These are phyloP conservation scores for Turritis glabra DNA, from an alignment of 345 rosid genomes.

Conservation along the genomic window DNA sequence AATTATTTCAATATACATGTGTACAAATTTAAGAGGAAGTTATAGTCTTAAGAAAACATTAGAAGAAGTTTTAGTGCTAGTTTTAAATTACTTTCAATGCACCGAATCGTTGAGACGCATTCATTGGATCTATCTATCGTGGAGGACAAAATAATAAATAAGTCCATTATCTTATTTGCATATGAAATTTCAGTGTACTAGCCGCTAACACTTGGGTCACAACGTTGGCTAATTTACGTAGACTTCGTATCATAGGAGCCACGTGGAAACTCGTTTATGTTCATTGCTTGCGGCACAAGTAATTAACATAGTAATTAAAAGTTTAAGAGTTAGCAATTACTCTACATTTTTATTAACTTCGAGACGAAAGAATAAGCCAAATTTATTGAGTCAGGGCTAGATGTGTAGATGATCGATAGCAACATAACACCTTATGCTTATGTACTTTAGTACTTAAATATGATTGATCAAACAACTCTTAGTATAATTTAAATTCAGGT, in stretches of 20 bases:
- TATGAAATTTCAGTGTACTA: not conserved
- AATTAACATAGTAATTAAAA: not conserved
- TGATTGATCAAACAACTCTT: not conserved
- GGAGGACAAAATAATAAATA: not conserved
- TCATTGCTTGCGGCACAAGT: conserved; percentile 4
- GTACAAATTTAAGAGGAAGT: not conserved
- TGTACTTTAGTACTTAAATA: not conserved
- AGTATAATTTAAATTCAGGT: not conserved
- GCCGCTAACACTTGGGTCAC: not conserved
- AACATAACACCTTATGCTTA: not conserved
- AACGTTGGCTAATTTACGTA: not conserved
- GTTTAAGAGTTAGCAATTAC: not conserved
- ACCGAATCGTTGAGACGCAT: not conserved
- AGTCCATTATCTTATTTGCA: not conserved
- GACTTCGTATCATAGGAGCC: not conserved
- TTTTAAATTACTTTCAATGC: not conserved
- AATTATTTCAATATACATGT: too few relatives aligned
- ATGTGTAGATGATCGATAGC: not conserved
- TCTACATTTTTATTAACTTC: not conserved
- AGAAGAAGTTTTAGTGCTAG: not conserved
- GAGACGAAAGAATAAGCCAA: not conserved
- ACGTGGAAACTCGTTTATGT: not conserved
- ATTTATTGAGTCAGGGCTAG: not conserved
- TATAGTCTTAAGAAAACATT: not conserved
- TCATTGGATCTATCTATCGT: not conserved